Conservation (phyloP, 345 rosid genomes). For the Punica granatum region DNA sequence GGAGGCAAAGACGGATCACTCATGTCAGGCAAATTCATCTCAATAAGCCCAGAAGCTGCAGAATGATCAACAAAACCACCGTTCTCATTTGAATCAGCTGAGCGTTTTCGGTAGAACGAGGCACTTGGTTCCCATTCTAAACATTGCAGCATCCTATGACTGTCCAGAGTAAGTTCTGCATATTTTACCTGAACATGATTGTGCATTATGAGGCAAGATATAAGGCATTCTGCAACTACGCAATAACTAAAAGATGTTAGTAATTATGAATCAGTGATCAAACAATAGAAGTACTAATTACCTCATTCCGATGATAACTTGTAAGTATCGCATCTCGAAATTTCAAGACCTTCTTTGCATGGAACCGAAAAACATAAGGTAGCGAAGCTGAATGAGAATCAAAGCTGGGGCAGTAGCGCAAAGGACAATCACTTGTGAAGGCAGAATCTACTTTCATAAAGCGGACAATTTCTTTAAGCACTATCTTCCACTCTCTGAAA, state of each 20-base stretch:
- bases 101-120: conserved; percentile 52
- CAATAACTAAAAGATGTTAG: not conserved
- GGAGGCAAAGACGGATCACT: conserved; percentile 69
- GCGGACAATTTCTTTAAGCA: conserved; percentile 70
- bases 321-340: conserved; percentile 76
- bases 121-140: conserved; percentile 96
- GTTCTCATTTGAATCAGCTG: conserved; percentile 59
- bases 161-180: conserved; percentile 89
- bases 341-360: conserved; percentile 73
- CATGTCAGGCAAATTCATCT: conserved; percentile 64
- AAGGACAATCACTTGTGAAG: conserved; percentile 50
- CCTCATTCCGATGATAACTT: conserved; percentile 87
- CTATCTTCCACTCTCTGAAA: conserved; percentile 88
- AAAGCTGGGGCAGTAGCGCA: conserved; percentile 58
- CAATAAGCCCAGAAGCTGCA: conserved; percentile 71
- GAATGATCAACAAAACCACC: conserved; percentile 69
- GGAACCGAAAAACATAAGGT: conserved; percentile 68
- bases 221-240: not conserved
- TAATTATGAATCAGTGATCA: not conserved
- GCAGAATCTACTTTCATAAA: conserved; percentile 43
- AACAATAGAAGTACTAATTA: conserved; percentile 13
- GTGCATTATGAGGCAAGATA: conserved; percentile 8
- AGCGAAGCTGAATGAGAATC: conserved; percentile 73
- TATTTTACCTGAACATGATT: conserved; percentile 65
- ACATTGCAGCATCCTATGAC: conserved; percentile 88